Base-by-base conservation (phyloP, 2,329 filamentous ascomycete genomes). In the Diaporthe citriasiana region DNA sequence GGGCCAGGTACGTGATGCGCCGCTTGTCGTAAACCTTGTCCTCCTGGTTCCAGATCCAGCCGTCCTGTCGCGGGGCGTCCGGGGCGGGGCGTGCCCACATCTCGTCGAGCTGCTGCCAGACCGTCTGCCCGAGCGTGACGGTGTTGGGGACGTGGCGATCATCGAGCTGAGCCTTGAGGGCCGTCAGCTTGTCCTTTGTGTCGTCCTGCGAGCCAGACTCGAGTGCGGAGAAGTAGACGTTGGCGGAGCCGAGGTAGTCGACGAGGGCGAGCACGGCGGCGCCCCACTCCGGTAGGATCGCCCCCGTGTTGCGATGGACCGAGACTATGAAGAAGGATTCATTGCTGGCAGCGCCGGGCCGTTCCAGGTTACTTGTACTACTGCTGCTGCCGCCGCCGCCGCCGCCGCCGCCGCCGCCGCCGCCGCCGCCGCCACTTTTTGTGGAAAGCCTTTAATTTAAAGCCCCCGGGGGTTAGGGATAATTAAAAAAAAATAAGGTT, bases 171-270 rank as follows among this genome's bases (percentile, higher is more conserved):
- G 77, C 78, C 76, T 92, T 89, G 13, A 94, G 83, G 22, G 89
- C 86, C 55, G 84, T 82, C 76, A 94, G 82, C 2, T 89, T 90
- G 15, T 85, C 89, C 79, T 93, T 93, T 6, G 91, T 91, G 71
- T 90, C 83, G 80, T 94, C 93, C 81, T 89, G 91, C 73, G 91
- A 93, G 3, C 92, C 92, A 68, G 90, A 92, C 81, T 94, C 92
- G 77, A 91, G 88, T 27, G 93, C 88, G 45, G 89, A 90, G 73
- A 94, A 86, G 79, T 89, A 92, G 4, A 93, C 88, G 79, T 93
- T 93, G 22, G 88, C 87, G 1, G 87, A 80, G 0, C 92, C 92
- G 8, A 93, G 83, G 56, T 87, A 83, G 75, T 87, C 83, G 45
- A 89, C 86, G 38, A 94, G 82, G 3, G 87, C 84, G 0, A 92